Base-by-base conservation (phyloP, 2,329 filamentous ascomycete species). In the Fusarium sublunatum region DNA sequence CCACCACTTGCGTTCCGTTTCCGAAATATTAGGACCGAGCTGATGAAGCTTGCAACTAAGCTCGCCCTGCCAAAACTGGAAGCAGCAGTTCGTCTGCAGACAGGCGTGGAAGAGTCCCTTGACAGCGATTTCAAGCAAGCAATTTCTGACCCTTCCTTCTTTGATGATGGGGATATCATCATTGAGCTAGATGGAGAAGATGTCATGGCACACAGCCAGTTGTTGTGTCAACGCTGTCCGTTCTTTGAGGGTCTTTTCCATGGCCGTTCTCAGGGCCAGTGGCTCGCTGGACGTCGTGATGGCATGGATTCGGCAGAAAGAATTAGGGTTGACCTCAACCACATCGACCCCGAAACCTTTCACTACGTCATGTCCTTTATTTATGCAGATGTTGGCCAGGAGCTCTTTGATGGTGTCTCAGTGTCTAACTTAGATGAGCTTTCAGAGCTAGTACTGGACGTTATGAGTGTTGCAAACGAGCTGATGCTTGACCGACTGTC, bases 241-340 rank as follows among this genome's bases (percentile, higher is more conserved):
- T 99, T 97, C 82, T 99, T 99, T 65, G 83, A 94, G 62, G 91
- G 91, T 2, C 82, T 99, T 39, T 98, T 97, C 75, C 83, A 91
- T 68, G 95, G 95, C n/a, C 88, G 92, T 39, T 92, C 95, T 7
- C 84, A 85, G 36, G 95, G 95, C 1, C 86, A 86, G 67, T 99
- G 95, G 95, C 82, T 99, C 19, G 84, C 88, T 44, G 84, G 85
- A 29, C 86, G 93, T 49, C 86, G 87, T n/a, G 78, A 83, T 47
- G 73, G 69, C 6, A 68, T 73, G 41, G 68, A 70, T 6, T 47
- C 70, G 3, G 63, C 77, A 58, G 72, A 71, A 67, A 82, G 61
- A 71, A 80, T 97, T 53, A 83, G 82, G 34, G 88, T 99, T 39
- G 92, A 99, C 70, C 79, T 99, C 43, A 90, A 88, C 54, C 93